phyloP scores from a whole-genome alignment of 768 basidiomycete genomes.

The Tulasnella sp. region DNA sequence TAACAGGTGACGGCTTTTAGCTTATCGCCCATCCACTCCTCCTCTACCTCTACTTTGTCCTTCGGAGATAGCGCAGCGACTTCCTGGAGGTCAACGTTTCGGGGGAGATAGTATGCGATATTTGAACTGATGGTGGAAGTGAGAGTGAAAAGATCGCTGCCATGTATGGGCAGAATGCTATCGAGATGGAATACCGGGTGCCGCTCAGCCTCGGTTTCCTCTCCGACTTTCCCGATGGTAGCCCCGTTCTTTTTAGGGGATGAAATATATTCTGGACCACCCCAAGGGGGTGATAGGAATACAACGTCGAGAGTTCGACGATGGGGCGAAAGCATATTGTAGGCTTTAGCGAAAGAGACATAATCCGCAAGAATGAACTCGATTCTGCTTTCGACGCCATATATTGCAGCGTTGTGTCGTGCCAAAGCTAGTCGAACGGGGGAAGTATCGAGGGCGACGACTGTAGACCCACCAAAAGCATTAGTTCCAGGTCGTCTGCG shows the following conservation, averaged over 20 bases:
- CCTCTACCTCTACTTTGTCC: conserved; percentile 81
- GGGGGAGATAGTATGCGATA: conserved; percentile 81
- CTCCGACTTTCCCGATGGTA: not conserved
- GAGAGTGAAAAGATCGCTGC: conserved; percentile 68
- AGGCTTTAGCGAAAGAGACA: conserved; percentile 58
- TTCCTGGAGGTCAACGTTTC: conserved; percentile 66
- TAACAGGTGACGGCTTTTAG: conserved; percentile 92
- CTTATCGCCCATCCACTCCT: conserved; percentile 92
- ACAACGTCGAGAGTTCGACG: conserved; percentile 56
- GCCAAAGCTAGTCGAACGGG: conserved; percentile 79
- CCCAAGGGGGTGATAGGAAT: conserved; percentile 94
- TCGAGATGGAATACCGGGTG: conserved; percentile 57
- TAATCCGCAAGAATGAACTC: conserved; percentile 89
- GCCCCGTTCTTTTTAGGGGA: conserved; percentile 19
- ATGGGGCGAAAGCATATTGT: conserved; percentile 25
- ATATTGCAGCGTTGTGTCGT: conserved; percentile 84
- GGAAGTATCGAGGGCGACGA: conserved; percentile 87
- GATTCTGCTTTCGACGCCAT: conserved; percentile 89
- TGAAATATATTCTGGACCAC: conserved; percentile 63
- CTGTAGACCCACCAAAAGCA: conserved; percentile 33
- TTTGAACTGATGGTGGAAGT: conserved; percentile 57
- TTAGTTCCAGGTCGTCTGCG: no score
- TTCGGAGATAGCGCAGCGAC: conserved; percentile 39
- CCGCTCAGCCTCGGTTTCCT: not conserved
- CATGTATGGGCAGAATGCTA: conserved; percentile 68